phyloP scores from a whole-genome alignment of 2,329 filamentous ascomycete genomes.

The Thielaviopsis cerberus region DNA sequence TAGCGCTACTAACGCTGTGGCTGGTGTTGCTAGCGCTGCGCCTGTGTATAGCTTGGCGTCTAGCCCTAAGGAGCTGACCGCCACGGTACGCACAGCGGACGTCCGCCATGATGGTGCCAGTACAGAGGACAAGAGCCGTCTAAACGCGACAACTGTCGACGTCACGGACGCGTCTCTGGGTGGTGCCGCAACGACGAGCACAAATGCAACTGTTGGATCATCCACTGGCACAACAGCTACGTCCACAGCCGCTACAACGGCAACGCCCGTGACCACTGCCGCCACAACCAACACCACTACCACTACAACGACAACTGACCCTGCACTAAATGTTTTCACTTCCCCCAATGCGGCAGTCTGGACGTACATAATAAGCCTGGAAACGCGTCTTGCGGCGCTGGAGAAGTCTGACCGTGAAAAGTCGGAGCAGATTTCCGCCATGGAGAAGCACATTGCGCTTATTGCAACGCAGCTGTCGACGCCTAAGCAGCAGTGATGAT shows the following conservation, averaged over 20 bases:
- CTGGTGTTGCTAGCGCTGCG: conserved; percentile 27
- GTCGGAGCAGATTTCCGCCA: conserved; percentile 20
- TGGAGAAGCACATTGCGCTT: conserved; percentile 20
- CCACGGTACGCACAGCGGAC: conserved; percentile 28
- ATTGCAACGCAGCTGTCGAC: conserved; percentile 17
- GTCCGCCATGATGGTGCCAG: conserved; percentile 32
- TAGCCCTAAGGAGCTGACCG: conserved; percentile 68
- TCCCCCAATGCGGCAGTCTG: conserved; percentile 45
- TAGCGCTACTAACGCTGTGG: conserved; percentile 17
- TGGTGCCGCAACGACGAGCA: conserved; percentile 38
- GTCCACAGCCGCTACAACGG: neutral
- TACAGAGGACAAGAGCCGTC: conserved; percentile 42
- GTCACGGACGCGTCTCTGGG: conserved; percentile 20
- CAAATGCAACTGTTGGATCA: conserved; percentile 20
- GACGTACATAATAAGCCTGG: conserved; percentile 53
- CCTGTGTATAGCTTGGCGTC: conserved; percentile 65
- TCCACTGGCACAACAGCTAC: conserved; percentile 16
- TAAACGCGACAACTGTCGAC: conserved; percentile 38
- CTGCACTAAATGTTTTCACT: conserved; percentile 49
- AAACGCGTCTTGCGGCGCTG: conserved; percentile 35
- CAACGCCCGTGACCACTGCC: conserved; percentile 1
- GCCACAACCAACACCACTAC: conserved; percentile 18
- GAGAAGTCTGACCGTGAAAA: conserved; percentile 23
- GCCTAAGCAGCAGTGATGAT: neutral
- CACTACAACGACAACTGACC: conserved; percentile 25